Evolutionary conservation across 768 basidiomycete genomes (phyloP), one percentile per base, ranked within the genome.

Genomic region (Chalciporus chontae): DNA sequence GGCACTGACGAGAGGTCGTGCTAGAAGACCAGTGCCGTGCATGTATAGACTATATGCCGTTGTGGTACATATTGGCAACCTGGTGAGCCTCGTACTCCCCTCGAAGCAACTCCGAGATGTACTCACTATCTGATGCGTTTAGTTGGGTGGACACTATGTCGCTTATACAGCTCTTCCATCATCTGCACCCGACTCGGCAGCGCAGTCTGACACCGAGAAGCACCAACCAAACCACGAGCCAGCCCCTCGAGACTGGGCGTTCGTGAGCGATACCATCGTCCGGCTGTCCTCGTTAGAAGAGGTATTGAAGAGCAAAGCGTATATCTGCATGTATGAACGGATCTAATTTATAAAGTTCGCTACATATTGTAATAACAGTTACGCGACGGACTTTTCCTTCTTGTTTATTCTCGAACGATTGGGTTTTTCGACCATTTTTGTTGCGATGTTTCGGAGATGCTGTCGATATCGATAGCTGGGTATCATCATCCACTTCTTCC

Each of bases 261-360:
- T 87, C 65, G 85, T 95, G 68, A 94, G 91, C 58, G 94, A 97
- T 63, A 90, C 88, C 3, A 71, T 80, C 40, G 92, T 97, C n/a
- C 77, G 87, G 40, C 71, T 89, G 40, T 81, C 87, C 9, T 80
- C 84, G 38, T 66, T 95, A 42, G 90, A 94, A 39, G 94, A 96
- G 64, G 94, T 96, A 3, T 73, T 96, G 62, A 87, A 85, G 67
- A 84, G 85, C 51, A 94, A 89, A 66, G 93, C 94, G 31, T 98
- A 96, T 67, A 79, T 96, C 43, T 92, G 92, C 70, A 93, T 94
- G 84, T 92, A 91, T 63, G 89, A 92, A 71, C 78, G 86, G 47
- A 73, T 86, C 60, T 84, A 53, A 67, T 46, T 59, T 59, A 51
- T 59, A 42, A 8, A 17, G 31, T 17, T 47, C 27, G 32, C 15